Evolutionary conservation across 2,329 filamentous ascomycete genomes (phyloP).

Genomic region (Talaromyces atroroseus): DNA sequence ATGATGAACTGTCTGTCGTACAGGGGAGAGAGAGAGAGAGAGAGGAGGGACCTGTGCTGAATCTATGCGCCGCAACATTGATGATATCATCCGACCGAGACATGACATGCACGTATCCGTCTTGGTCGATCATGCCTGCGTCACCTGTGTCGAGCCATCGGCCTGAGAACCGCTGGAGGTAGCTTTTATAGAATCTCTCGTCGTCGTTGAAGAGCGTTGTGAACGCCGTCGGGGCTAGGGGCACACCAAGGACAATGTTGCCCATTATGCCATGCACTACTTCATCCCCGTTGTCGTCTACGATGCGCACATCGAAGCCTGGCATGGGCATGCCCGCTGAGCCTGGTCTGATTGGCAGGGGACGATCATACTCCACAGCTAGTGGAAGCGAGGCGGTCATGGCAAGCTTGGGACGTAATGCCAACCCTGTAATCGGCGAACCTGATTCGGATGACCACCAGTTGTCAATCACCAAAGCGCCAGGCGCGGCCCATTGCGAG

Average conservation of each 20-base stretch:
- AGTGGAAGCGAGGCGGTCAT: constrained; percentile 36
- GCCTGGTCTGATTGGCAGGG: constrained; percentile 67
- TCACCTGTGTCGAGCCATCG: constrained; percentile 90
- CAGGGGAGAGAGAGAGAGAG: neutral
- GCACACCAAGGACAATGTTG: constrained; percentile 80
- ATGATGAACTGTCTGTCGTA: too few species aligned
- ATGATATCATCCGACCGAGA: constrained; percentile 75
- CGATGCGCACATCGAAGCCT: constrained; percentile 79
- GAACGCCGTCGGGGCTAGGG: constrained; percentile 79
- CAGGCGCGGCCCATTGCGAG: constrained; percentile 57
- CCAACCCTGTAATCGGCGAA: constrained; percentile 62
- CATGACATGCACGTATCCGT: constrained; percentile 62
- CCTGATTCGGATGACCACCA: constrained; percentile 71
- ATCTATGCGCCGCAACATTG: constrained; percentile 88
- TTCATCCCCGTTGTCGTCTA: constrained; percentile 73
- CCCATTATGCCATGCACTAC: constrained; percentile 72
- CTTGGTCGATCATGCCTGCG: constrained; percentile 74
- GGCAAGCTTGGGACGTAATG: constrained; percentile 57
- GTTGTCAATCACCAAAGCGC: constrained; percentile 62
- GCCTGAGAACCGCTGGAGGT: constrained; percentile 73
- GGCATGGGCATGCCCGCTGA: constrained; percentile 89
- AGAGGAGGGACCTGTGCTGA: constrained; percentile 65
- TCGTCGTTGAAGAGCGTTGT: constrained; percentile 82
- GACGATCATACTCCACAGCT: constrained; percentile 21
- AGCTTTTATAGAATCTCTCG: constrained; percentile 77